A percentile compares a stretch with the other conserved stretches of the same genome.
These are phyloP conservation scores for Selaginella tamariscina DNA, from an alignment of 75 land plant genomes.

Conservation along the genomic window DNA sequence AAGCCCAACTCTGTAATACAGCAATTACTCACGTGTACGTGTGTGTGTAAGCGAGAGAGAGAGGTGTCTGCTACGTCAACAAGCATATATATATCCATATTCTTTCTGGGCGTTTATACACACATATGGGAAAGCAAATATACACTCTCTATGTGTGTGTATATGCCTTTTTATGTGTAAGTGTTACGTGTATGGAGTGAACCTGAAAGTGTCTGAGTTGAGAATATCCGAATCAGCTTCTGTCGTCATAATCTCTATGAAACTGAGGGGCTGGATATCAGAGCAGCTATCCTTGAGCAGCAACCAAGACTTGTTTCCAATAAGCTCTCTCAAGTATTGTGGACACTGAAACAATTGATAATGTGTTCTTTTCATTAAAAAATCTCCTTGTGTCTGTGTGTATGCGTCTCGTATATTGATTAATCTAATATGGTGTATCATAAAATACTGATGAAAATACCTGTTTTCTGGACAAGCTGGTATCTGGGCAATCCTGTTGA, in stretches of 20 bases:
- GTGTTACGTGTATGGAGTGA: background rate
- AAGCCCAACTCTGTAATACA: constrained; percentile 45
- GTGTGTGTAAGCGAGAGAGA: too few relatives aligned
- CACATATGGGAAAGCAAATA: too few relatives aligned
- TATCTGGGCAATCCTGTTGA: constrained; percentile 34
- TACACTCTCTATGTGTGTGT: too few relatives aligned
- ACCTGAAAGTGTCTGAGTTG: constrained; percentile 61
- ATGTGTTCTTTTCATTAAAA: too few relatives aligned
- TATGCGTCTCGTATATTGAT: too few relatives aligned
- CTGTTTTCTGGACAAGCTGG: background rate
- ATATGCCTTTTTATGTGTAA: too few relatives aligned
- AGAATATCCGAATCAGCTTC: constrained; percentile 42
- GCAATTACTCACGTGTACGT: too few relatives aligned
- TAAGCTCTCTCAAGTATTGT: constrained; percentile 33
- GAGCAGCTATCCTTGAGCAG: constrained; percentile 20
- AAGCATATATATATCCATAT: too few relatives aligned
- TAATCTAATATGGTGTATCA: too few relatives aligned
- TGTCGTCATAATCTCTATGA: constrained; percentile 40
- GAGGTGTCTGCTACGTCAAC: too few relatives aligned
- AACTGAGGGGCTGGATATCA: constrained; percentile 32
- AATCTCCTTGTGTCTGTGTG: too few relatives aligned
- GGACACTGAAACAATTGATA: constrained; percentile 25
- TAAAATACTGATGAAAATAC: background rate
- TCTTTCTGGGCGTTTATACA: too few relatives aligned
- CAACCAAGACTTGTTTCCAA: constrained; percentile 39